Evolutionary conservation across 352 stramenopile genomes (phyloP), one percentile per base, ranked within the genome.

Genomic region (Pythium biforme): DNA sequence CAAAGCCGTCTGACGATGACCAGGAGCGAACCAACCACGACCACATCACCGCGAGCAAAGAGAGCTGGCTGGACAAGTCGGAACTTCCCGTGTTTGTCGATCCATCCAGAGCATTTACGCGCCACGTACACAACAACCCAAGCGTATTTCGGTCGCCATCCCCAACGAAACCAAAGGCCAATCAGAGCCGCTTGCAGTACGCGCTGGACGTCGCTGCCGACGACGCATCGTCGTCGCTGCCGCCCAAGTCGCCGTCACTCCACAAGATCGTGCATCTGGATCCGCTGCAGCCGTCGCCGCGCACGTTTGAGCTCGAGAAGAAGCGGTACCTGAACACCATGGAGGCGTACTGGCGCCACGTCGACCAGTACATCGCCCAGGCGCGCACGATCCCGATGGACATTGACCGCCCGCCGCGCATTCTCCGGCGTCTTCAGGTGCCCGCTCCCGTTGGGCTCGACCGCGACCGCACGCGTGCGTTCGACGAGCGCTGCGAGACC

Each of bases 251-350:
- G 3, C 62, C 66, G 7, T 60, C 58, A 7, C 8, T 34, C 8
- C 25, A 68, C 60, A 43, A 68, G 61, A 70, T 23, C 59, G 75
- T 64, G 0, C n/a, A 47, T 6, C 57, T 90, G 10, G 71, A 91
- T 4, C 78, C 79, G 15, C 40, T 88, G 1, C 76, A 90, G 45
- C 61, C 80, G 1, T 86, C 80, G 0, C 73, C 80, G 17, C 73
- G 78, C 1, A 92, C 77, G n/a, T 90, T 92, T 66, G 83, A 95
- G 40, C 60, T 84, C 20, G 86, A 95, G 59, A 90, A 89, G 52
- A 77, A 80, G 58, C 69, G 75, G 3, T 92, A 94, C 50, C 65
- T 95, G 48, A 81, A 71, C 49, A 92, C 85, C 0, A 89, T 95
- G 72, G 76, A 90, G n/a, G 80, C 77, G 0, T 97, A 93, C 67